Percentiles rank a stretch among this genome's conserved stretches.
Conservation (phyloP, 768 basidiomycete genomes). For the Russula vinacea region DNA sequence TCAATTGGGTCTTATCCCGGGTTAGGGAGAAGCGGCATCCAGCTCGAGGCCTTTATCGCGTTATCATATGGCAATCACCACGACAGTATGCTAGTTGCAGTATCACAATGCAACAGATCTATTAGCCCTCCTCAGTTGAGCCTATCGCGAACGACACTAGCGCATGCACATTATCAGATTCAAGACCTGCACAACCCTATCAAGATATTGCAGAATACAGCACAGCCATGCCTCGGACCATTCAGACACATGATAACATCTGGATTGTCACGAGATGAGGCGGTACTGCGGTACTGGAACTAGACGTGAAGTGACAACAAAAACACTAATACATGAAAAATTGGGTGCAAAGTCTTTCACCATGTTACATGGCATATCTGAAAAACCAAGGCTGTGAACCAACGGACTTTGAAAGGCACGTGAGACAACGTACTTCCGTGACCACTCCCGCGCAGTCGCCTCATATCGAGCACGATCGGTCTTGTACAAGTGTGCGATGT, state of each 20-base stretch:
- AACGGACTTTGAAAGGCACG: neutral
- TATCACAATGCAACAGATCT: neutral
- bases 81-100: neutral
- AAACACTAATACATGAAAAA: conserved; percentile 27
- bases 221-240: neutral
- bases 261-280: conserved; percentile 27
- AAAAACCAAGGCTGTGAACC: conserved; percentile 11
- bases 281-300: conserved; percentile 23
- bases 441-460: conserved; percentile 98
- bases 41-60: neutral
- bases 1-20: neutral
- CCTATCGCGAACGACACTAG: neutral
- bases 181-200: neutral
- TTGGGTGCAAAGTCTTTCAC: conserved; percentile 17
- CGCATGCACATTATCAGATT: neutral
- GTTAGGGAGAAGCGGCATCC: neutral
- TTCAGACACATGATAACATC: conserved; percentile 20
- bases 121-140: neutral
- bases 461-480: conserved; percentile 96
- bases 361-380: conserved; percentile 31
- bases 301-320: conserved; percentile 24
- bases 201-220: neutral
- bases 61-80: neutral
- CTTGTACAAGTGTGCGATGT: conserved; percentile 99
- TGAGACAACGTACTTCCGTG: conserved; percentile 77